A percentile compares a stretch with the other conserved stretches of the same genome.
These are phyloP conservation scores for Tuber magnatum DNA, from an alignment of 495 filamentous ascomycete genomes.

Conservation along the genomic window DNA sequence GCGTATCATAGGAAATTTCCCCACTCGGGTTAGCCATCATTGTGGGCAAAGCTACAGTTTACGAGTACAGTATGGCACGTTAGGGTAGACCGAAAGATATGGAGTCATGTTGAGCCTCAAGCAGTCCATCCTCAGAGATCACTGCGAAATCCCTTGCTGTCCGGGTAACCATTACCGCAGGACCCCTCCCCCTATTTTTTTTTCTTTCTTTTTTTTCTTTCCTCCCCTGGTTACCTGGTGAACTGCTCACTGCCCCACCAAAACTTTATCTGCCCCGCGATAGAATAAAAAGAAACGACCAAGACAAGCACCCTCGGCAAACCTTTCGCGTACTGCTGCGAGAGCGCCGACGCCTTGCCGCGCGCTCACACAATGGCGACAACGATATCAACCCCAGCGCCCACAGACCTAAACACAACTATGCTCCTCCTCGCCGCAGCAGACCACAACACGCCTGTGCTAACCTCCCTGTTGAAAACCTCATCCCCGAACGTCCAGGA, in stretches of 20 bases:
- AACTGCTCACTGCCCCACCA: not conserved
- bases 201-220: not conserved
- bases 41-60: not conserved
- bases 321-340: not conserved
- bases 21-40: not conserved
- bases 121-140: not conserved
- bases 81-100: not conserved
- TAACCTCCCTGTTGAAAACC: slow-evolving; percentile 61
- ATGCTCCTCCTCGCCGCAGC: slow-evolving; percentile 70
- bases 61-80: not conserved
- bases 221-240: not conserved
- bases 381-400: slow-evolving; percentile 11
- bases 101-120: not conserved
- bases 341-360: not conserved
- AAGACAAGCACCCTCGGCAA: not conserved
- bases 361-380: slow-evolving; percentile 16
- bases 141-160: not conserved
- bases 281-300: not conserved
- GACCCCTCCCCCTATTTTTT: not conserved
- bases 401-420: slow-evolving; percentile 19
- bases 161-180: not conserved
- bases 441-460: slow-evolving; percentile 64
- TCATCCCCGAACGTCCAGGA: slow-evolving; percentile 67
- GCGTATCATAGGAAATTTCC: not conserved
- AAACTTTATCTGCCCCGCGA: not conserved